Base-by-base conservation (phyloP, 495 filamentous ascomycete genomes). In the Monascus purpureus region DNA sequence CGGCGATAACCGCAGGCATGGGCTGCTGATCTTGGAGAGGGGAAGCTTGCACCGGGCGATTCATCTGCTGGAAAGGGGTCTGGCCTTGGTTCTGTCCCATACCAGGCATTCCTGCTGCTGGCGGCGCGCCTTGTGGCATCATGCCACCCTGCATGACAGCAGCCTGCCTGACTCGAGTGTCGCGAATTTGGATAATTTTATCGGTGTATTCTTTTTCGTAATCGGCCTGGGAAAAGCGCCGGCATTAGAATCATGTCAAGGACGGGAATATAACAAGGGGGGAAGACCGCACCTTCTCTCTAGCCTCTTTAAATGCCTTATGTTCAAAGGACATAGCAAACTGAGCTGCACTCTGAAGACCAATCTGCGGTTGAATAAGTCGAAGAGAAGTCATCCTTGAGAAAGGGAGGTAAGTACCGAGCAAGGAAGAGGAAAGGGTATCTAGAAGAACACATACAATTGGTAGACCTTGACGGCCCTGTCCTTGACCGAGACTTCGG, bases 31-130 rank as follows among this genome's bases (percentile, higher is more conserved):
- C 51, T 2, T 63, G 52, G 23, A 72, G 55, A 2, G 63, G 63
- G 6, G 69, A 70, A 0, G 65, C 42, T 36, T 72, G 69, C 56
- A 74, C 61, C 18, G 41, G 63, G 6, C 55, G 60, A 33, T 64
- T 68, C 42, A 74, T 53, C 27, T 72, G 72, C 9, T 60, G 62
- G 31, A 73, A 72, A 16, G 42, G 53, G 8, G 48, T 46, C 15
- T 47, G 52, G 13, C 57, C 41, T 35, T 59, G 55, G 39, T 50
- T 56, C 32, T 61, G 64, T 33, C 52, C 55, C 3, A 48, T 45
- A n/a, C 52, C 51, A 18, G 45, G 35, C 36, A 55, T 52, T 4
- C 38, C 40, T 6, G 42, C 34, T 15, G 36, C 38, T 5, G 20
- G 20, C 8, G 48, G 29, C 1, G 34, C 36, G 8, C 33, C 47